Evolutionary conservation across 345 rosid species (phyloP).

Genomic region (Gossypium longicalyx): DNA sequence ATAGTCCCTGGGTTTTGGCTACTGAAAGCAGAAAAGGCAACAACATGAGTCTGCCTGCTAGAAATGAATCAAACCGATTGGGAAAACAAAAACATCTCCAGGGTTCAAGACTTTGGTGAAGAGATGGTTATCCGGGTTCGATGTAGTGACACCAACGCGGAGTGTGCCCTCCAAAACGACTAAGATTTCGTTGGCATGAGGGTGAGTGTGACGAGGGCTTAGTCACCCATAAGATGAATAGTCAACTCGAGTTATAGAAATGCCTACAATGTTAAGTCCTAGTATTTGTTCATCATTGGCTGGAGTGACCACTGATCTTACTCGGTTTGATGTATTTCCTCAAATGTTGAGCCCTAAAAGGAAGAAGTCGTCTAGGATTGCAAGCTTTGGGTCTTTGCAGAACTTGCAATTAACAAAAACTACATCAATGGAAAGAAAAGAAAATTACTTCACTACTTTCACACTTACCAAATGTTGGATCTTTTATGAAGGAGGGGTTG

Average conservation of each 20-base stretch:
- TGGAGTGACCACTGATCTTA: slow-evolving; percentile 3
- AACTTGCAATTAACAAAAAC: slow-evolving; percentile 30
- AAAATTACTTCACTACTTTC: background rate
- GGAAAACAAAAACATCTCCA: slow-evolving; percentile 32
- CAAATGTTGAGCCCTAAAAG: slow-evolving; percentile 18
- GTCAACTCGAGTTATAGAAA: slow-evolving; percentile 19
- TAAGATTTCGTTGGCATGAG: slow-evolving; percentile 20
- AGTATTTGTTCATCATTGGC: slow-evolving; percentile 11
- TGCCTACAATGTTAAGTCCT: slow-evolving; percentile 31
- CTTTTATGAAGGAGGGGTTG: no score
- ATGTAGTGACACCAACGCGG: slow-evolving; percentile 19
- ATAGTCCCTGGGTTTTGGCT: background rate
- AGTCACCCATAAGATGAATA: slow-evolving; percentile 20
- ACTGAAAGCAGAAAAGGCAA: slow-evolving; percentile 2
- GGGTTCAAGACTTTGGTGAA: slow-evolving; percentile 18
- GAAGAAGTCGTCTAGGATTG: slow-evolving; percentile 21
- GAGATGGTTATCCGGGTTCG: slow-evolving; percentile 18
- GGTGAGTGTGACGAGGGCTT: slow-evolving; percentile 10
- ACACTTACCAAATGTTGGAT: background rate
- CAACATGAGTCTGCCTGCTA: background rate
- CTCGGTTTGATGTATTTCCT: background rate
- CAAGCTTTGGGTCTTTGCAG: slow-evolving; percentile 30
- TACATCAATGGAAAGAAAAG: background rate
- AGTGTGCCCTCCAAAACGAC: slow-evolving; percentile 19
- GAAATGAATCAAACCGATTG: slow-evolving; percentile 9